Evolutionary conservation across 371 early-diverging fungal species (phyloP).

Genomic region (Capniomyces stellatus): DNA sequence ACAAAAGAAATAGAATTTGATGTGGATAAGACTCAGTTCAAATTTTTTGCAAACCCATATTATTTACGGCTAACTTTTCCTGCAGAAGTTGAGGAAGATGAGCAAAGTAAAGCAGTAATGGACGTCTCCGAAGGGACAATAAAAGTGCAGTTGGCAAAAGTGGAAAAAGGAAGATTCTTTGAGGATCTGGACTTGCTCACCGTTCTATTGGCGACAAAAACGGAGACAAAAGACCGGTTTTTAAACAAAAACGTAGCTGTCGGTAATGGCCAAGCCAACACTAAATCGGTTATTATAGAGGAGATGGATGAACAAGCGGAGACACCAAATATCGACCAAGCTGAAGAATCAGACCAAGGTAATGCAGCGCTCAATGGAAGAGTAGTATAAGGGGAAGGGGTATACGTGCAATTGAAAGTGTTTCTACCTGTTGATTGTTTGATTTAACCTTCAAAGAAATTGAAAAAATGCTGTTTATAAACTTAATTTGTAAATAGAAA

Average conservation of each 20-base stretch:
- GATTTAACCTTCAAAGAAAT: too few relatives aligned
- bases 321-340: too few relatives aligned
- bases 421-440: too few relatives aligned
- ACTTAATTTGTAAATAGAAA: conserved; percentile 36
- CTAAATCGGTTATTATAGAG: background rate
- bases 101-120: conserved; percentile 55
- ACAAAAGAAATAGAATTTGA: conserved; percentile 17
- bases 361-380: too few relatives aligned
- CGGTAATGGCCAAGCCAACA: background rate
- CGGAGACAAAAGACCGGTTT: background rate
- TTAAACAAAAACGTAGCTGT: too few relatives aligned
- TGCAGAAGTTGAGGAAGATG: conserved; percentile 67
- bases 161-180: conserved; percentile 57
- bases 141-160: conserved; percentile 55
- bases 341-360: too few relatives aligned
- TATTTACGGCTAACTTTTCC: conserved; percentile 58
- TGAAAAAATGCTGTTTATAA: too few relatives aligned
- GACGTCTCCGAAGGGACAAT: conserved; percentile 66
- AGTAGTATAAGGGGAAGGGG: too few relatives aligned
- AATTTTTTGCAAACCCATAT: conserved; percentile 21
- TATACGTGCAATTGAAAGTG: too few relatives aligned
- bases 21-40: conserved; percentile 14
- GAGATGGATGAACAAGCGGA: conserved; percentile 15
- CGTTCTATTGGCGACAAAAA: conserved; percentile 40
- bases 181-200: conserved; percentile 72